Base-by-base conservation (phyloP, 768 basidiomycete genomes). In the Crepidotus variabilis region DNA sequence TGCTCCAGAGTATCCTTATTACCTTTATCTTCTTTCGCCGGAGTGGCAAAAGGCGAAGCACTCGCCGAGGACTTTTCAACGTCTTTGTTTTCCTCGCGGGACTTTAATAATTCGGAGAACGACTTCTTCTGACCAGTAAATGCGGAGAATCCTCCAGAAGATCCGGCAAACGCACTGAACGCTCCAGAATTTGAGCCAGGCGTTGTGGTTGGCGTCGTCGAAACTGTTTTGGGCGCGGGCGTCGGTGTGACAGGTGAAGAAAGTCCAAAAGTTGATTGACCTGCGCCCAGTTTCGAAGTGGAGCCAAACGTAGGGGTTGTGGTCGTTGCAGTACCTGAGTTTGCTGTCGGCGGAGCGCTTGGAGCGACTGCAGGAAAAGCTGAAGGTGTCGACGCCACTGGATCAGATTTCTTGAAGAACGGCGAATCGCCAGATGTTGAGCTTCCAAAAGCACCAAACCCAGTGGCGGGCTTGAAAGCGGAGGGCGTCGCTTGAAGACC, bases 61-160 rank as follows among this genome's bases (percentile, higher is more conserved):
- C 13, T 24, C 28, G 21, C 51, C 23, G 47, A 49, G 28, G 55
- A 45, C 48, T 58, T 63, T 9, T 52, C 49, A 2, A 60, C 55
- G 51, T 63, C 63, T 39, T 55, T 60, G 18, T 58, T 49, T 22
- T 61, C 62, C 4, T 63, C 62, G 18, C 61, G 64, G 43, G 61
- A 67, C 64, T 83, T 80, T 56, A 89, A 69, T 47, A 90, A 63
- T 24, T 89, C 84, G n/a, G 69, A 59, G 47, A 72, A 92, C 0
- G 88, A 81, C 60, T 78, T 81, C 34, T 73, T 71, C 1, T 71
- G 69, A 0, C 71, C 74, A 6, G 75, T 61, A 52, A 76, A 71
- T 14, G 76, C 70, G 3, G 72, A 68, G 56, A 86, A 83, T 1
- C 76, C 74, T 43, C 68, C 68, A 0, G 71, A 57, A 2, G 71